Base-by-base conservation (phyloP, 371 early-diverging fungal genomes). In the Apophysomyces sp. region DNA sequence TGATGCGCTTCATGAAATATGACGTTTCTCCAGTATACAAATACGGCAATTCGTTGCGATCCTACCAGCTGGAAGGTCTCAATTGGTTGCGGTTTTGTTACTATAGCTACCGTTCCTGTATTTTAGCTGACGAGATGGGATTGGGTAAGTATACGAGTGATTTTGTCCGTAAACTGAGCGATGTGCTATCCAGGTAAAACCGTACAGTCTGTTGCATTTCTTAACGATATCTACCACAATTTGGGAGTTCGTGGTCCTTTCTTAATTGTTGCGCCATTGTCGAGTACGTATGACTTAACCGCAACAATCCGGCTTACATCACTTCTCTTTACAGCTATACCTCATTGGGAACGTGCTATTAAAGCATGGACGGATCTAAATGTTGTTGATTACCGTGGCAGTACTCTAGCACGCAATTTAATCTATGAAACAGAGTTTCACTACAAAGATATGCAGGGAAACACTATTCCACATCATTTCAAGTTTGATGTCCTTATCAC, bases 121-220 rank as follows among this genome's bases (percentile, higher is more conserved):
- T 94, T 28, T 79, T 94, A 74, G 94, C 94, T 5, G 94, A 94
- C 67, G 93, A 94, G 73, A 94, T 94, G 86, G 86, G 86, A 15
- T 71, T 92, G 11, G 94, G 94, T 34, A 73, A 66, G 24, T 26
- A 30, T 44, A 21, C 24, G 41, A n/a, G 41, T 44, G 11, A n/a
- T 21, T 24, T 18, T 36, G 28, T 15, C 4, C 29, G 5, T 44
- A 32, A 24, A 16, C 4, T 24, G 30, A 56, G 36, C 21, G 12
- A 37, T 54, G 4, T n/a, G 32, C 3, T 36, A 12, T 34, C 11
- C 8, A 60, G 60, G 60, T 21, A 92, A 92, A 73, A 94, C 92
- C 0, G 89, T 92, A 1, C 92, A 92, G 67, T 86, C 86, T 0
- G 90, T 91, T 7, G 75, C 88, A 0, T 86, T 92, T 66, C 76